Evolutionary conservation across 108 stramenopile species (phyloP), one percentile per base, ranked within the genome.

Genomic region (Pseudonitzschia pungens): DNA sequence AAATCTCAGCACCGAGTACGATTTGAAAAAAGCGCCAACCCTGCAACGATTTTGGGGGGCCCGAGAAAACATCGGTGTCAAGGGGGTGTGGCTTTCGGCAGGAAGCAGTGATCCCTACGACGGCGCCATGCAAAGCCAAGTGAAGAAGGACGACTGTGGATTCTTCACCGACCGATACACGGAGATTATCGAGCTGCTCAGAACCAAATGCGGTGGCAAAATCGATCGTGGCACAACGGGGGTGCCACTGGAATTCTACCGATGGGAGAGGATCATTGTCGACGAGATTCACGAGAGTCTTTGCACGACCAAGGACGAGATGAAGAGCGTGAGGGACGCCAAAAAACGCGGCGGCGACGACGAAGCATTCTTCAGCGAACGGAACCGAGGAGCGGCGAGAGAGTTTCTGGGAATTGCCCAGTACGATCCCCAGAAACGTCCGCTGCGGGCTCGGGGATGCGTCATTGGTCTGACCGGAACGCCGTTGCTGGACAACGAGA

Each of bases 391-490:
- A 24, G 91, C 86, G 12, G 87, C 77, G 14, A 59, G 87, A 53
- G 87, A 89, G 57, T 78, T 92, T 24, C 70, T 92, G 4, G 91
- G 91, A 22, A 83, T 92, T 24, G 74, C 87, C 0, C 60, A 79
- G 57, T 84, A 84, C 22, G 77, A 87, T 68, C 62, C 74, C n/a
- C 44, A 40, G 1, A 83, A 28, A 67, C 53, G 91, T 6, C 91
- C 91, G 62, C 70, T 92, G 12, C 53, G 76, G 15, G 81, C 62
- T 29, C 69, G 86, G 18, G 70, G 24, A 16, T 78, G 81, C 14
- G 79, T 92, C 16, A 89, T 86, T 78, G 91, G 91, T 18, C 65
- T 92, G 26, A 87, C 91, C 16, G 91, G 86, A 14, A 92, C 91
- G 2, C 91, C 91, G 0, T 77, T 92, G 28, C 71, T 92, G 27